These are phyloP conservation scores for Tolypocladium guangdongense DNA, from an alignment of 2,329 filamentous ascomycete species.

Conservation along the genomic window DNA sequence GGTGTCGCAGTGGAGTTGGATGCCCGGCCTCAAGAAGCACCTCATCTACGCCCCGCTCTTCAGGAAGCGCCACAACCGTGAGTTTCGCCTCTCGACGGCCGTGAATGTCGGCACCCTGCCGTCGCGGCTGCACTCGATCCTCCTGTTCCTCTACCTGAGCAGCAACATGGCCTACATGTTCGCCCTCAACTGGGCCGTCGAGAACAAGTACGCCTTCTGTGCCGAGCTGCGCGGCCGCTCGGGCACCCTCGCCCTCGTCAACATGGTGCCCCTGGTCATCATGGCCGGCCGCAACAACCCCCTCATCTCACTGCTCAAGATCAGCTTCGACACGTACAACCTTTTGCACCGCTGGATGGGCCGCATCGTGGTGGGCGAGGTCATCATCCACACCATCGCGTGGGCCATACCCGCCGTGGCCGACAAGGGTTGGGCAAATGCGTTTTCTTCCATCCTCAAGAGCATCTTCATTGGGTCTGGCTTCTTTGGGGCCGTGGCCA, in stretches of 20 bases:
- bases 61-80: conserved; percentile 56
- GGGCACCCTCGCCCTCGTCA: conserved; percentile 73
- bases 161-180: conserved; percentile 56
- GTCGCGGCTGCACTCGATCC: conserved; percentile 49
- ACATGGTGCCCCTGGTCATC: conserved; percentile 85
- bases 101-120: conserved; percentile 52
- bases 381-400: conserved; percentile 55
- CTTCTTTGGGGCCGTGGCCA: conserved; percentile 46
- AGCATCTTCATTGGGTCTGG: conserved; percentile 58
- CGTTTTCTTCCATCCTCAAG: conserved; percentile 40
- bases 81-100: conserved; percentile 50
- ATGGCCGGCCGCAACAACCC: conserved; percentile 91
- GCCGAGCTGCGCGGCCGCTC: conserved; percentile 80
- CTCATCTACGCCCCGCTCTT: conserved; percentile 50
- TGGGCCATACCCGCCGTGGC: conserved; percentile 66
- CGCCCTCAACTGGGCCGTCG: conserved; percentile 45
- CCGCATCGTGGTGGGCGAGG: conserved; percentile 58
- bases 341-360: conserved; percentile 62
- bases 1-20: conserved; percentile 44
- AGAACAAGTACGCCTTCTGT: conserved; percentile 52
- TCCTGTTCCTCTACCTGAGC: conserved; percentile 44
- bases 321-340: conserved; percentile 97
- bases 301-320: conserved; percentile 66
- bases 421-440: conserved; percentile 50
- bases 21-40: conserved; percentile 51